A percentile compares a stretch with the other conserved stretches of the same genome.
These are phyloP conservation scores for Neonectria magnoliae DNA, from an alignment of 2,329 filamentous ascomycete genomes.

Conservation along the genomic window DNA sequence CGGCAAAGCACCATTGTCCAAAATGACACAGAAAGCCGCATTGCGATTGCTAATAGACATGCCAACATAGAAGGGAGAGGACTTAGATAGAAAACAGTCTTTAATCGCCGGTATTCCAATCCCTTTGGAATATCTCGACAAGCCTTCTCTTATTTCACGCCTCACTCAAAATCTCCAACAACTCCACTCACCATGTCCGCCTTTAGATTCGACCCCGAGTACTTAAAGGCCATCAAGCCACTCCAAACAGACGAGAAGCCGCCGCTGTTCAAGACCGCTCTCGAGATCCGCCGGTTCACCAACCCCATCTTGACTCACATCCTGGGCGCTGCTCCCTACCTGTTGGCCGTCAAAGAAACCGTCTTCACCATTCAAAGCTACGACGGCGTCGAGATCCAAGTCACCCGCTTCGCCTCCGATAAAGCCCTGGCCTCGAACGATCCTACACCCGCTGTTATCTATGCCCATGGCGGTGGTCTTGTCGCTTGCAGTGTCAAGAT, in stretches of 20 bases:
- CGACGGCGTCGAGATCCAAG: constrained; percentile 27
- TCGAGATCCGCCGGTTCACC: constrained; percentile 20
- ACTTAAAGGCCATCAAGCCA: constrained; percentile 1
- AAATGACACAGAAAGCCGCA: background rate
- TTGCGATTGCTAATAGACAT: background rate
- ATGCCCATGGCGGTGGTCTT: constrained; percentile 55
- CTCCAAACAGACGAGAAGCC: background rate
- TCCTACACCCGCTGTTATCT: constrained; percentile 44
- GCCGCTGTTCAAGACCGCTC: constrained; percentile 9
- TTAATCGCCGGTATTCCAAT: too few relatives aligned
- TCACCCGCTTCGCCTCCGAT: constrained; percentile 30
- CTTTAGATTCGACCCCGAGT: constrained; percentile 23
- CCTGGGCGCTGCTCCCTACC: constrained; percentile 1
- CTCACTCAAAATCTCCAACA: background rate
- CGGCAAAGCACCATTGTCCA: background rate
- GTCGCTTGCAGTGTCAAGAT: constrained; percentile 45
- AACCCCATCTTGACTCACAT: constrained; percentile 5
- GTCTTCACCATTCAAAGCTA: constrained; percentile 27
- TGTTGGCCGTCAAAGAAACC: constrained; percentile 16
- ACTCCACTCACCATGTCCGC: background rate
- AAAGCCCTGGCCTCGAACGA: background rate
- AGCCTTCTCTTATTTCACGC: background rate
- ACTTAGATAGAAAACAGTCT: background rate
- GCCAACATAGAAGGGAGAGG: background rate
- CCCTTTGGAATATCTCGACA: background rate